Base-by-base conservation (phyloP, 139 green algal species). In the Picochlorum sp. region DNA sequence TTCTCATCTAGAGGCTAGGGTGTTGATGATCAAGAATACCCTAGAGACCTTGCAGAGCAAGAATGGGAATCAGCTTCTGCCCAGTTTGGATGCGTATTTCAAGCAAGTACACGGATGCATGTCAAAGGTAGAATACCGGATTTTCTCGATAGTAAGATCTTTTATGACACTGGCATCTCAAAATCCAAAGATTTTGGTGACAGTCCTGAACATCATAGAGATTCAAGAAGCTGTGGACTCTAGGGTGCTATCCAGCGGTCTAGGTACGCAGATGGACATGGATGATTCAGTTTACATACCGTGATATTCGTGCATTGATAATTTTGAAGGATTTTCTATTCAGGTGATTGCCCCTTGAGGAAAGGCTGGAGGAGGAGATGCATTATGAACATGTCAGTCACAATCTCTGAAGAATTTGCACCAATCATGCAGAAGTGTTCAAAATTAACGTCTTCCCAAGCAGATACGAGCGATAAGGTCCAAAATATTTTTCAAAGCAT, bases 191-290 rank as follows among this genome's bases (percentile, higher is more conserved):
- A 71, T 85, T 61, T 75, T 94, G 62, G 83, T 94, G 20, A 68
- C 79, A 33, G 81, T 76, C 13, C 64, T 88, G 33, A 25, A 76
- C 33, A 52, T 94, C 26, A 65, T 94, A 14, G 85, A 94, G 67
- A 75, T 89, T 51, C 86, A 92, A 64, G 84, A 88, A 58, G 16
- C 68, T 44, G 73, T 82, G 28, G 76, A 83, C 45, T 43, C 47
- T n/a, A 47, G 74, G 55, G 47, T 81, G 51, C 44, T 76, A 51
- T 65, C 68, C 29, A 74, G 68, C 13, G 61, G 53, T 9, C 56
- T 68, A 24, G 51, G n/a, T n/a, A n/a, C n/a, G n/a, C n/a, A n/a
- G n/a, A n/a, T n/a, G n/a, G n/a, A n/a, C 62, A 47, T 47, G 18
- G 18, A 47, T 18, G 39, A 25, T 47, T 47, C 18, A 47, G 18